Evolutionary conservation across 352 stramenopile genomes (phyloP), one percentile per base, ranked within the genome.

Genomic region (Hyaloperonospora brassicae): DNA sequence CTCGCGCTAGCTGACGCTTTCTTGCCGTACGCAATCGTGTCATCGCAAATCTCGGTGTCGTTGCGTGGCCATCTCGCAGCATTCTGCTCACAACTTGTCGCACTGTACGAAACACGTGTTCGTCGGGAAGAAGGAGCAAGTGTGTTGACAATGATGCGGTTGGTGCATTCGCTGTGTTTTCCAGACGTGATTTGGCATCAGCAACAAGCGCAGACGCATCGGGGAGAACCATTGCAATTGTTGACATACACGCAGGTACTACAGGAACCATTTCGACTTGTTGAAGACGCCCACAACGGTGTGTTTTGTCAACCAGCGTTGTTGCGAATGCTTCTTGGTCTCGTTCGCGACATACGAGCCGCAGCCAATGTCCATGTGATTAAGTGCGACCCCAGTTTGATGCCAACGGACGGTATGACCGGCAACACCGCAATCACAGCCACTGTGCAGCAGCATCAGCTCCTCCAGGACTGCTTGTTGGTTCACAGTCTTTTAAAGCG

Each of bases 391-490:
- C 55, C 69, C 1, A 62, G 50, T 14, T 57, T 72, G 21, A 49
- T 67, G 21, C 48, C 57, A 25, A 43, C 59, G 24, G 64, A 73
- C 50, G 50, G 61, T 25, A 56, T 64, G 46, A 12, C 40, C 14
- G 43, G 34, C 17, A 34, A 45, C 44, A 41, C 41, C 4, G 57
- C 54, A 8, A 72, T 62, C 2, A 58, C 67, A 47, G 44, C 62
- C 5, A 79, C 57, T 51, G 59, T 81, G 5, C 65, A 75, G 21
- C 70, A 85, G 23, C 75, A 77, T 34, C 48, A 71, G 22, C 61
- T 84, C 1, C 52, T 87, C 2, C 73, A 85, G 48, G 76, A 85
- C 48, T 87, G 73, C 34, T 54, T 87, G 30, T 52, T 85, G 25
- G 52, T 70, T 2, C 76, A 87, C 41, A 66, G 57, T 5, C 60